Evolutionary conservation across 2,329 filamentous ascomycete species (phyloP).

Genomic region (Alternaria arborescens): DNA sequence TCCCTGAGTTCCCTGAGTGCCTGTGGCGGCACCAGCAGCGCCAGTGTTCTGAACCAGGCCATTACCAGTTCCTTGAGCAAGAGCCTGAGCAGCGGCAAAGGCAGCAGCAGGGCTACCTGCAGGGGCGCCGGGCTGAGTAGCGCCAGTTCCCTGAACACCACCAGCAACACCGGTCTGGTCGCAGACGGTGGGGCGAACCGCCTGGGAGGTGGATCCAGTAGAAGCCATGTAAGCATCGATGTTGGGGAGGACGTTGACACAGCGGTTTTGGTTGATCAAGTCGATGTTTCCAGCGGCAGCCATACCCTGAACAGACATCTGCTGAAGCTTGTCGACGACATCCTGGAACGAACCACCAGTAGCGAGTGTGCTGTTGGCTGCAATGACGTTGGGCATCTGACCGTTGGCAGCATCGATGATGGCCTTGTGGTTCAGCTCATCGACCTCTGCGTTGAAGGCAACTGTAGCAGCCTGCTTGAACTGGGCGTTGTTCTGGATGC

Average conservation of each 20-base stretch:
- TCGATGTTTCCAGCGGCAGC: conserved; percentile 46
- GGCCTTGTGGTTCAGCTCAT: conserved; percentile 51
- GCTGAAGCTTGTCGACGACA: conserved; percentile 50
- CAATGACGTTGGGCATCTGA: conserved; percentile 38
- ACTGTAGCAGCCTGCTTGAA: conserved; percentile 51
- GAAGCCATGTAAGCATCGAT: conserved; percentile 50
- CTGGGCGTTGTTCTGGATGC: conserved; percentile 44
- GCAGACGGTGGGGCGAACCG: conserved; percentile 43
- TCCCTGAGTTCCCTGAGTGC: not conserved
- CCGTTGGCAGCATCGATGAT: conserved; percentile 45
- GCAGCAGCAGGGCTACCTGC: conserved; percentile 44
- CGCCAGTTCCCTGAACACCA: conserved; percentile 42
- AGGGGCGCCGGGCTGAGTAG: conserved; percentile 39
- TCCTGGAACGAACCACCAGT: conserved; percentile 50
- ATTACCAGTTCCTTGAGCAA: conserved; percentile 41
- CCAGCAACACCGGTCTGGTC: conserved; percentile 47
- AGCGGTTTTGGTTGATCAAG: conserved; percentile 50
- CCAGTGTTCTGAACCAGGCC: conserved; percentile 34
- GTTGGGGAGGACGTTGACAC: conserved; percentile 48
- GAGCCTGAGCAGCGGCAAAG: conserved; percentile 39
- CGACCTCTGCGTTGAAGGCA: conserved; percentile 50
- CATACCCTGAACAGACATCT: conserved; percentile 47
- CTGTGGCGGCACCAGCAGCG: conserved; percentile 18
- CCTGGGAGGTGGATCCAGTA: conserved; percentile 40
- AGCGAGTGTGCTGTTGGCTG: conserved; percentile 50